These are phyloP conservation scores for Boletus vermiculosoides DNA, from an alignment of 768 basidiomycete species.

Conservation along the genomic window DNA sequence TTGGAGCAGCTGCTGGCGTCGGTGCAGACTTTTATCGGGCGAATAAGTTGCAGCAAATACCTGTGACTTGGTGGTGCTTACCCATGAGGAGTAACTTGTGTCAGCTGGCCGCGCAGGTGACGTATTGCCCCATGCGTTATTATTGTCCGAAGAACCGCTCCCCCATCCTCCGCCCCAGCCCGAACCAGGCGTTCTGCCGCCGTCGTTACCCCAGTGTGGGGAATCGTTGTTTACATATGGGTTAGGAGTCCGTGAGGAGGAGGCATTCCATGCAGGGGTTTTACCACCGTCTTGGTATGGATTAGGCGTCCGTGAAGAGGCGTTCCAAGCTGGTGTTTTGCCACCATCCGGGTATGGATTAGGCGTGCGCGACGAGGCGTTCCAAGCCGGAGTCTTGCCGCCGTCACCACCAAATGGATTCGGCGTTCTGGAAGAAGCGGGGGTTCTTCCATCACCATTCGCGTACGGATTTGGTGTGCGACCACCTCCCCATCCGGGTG, in stretches of 20 bases:
- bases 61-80: constrained; percentile 28
- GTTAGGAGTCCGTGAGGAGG: constrained; percentile 51
- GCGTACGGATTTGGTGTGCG: constrained; percentile 72
- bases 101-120: constrained; percentile 35
- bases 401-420: constrained; percentile 62
- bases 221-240: constrained; percentile 37
- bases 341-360: constrained; percentile 50
- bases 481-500: constrained; percentile 39
- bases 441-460: constrained; percentile 55
- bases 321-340: constrained; percentile 52
- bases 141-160: constrained; percentile 17
- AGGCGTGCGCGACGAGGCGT: constrained; percentile 49
- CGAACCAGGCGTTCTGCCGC: constrained; percentile 54
- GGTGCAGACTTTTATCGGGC: constrained; percentile 32
- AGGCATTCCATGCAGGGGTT: constrained; percentile 17
- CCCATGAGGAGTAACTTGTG: constrained; percentile 31
- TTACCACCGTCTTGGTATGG: constrained; percentile 38
- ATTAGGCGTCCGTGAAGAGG: constrained; percentile 53
- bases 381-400: constrained; percentile 69
- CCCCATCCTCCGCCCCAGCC: constrained; percentile 36
- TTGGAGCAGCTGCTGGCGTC: constrained; percentile 40
- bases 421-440: constrained; percentile 64
- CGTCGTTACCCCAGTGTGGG: constrained; percentile 32
- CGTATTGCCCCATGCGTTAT: constrained; percentile 27
- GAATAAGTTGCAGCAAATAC: constrained; percentile 14